Percentiles rank a stretch among this genome's conserved stretches.
Conservation (phyloP, 2,329 filamentous ascomycete genomes). For the Aspergillus cejpii region DNA sequence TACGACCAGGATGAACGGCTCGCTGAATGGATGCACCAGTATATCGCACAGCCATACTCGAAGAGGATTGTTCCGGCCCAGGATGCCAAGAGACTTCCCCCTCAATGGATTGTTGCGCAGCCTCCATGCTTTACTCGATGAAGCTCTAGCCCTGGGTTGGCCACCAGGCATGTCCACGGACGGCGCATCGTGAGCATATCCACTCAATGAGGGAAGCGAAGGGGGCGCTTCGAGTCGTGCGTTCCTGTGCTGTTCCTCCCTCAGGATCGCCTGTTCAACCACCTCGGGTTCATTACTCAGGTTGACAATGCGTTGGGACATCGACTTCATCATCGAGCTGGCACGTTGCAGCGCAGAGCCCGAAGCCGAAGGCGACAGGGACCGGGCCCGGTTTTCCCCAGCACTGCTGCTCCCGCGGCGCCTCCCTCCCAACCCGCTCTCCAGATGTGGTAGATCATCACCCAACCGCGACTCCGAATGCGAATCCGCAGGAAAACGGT, state of each 20-base stretch:
- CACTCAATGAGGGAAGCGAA: conserved; percentile 43
- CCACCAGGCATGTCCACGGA: conserved; percentile 27
- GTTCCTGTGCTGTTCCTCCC: conserved; percentile 49
- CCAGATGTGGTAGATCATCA: conserved; percentile 56
- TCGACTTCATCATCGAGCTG: conserved; percentile 69
- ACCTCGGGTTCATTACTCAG: conserved; percentile 87
- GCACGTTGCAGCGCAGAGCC: conserved; percentile 60
- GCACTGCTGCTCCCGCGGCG: conserved; percentile 51
- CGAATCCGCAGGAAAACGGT: conserved; percentile 45
- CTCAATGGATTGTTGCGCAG: conserved; percentile 65
- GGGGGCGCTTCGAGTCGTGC: conserved; percentile 49
- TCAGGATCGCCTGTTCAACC: conserved; percentile 63
- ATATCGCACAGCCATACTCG: conserved; percentile 72
- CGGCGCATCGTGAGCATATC: conserved; percentile 42
- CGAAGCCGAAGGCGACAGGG: conserved; percentile 57
- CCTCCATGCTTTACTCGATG: conserved; percentile 41
- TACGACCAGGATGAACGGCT: conserved; percentile 76
- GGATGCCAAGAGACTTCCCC: conserved; percentile 78
- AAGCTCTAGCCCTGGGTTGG: conserved; percentile 33
- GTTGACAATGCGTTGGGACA: conserved; percentile 97
- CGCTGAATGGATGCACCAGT: conserved; percentile 76
- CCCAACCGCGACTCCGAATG: conserved; percentile 47
- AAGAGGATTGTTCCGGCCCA: conserved; percentile 69
- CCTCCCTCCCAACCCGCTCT: conserved; percentile 50
- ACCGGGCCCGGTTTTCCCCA: conserved; percentile 39